Evolutionary conservation across 257 asterid genomes (phyloP), one percentile per base, ranked within the genome.

Genomic region (Solanum ossicruentum): DNA sequence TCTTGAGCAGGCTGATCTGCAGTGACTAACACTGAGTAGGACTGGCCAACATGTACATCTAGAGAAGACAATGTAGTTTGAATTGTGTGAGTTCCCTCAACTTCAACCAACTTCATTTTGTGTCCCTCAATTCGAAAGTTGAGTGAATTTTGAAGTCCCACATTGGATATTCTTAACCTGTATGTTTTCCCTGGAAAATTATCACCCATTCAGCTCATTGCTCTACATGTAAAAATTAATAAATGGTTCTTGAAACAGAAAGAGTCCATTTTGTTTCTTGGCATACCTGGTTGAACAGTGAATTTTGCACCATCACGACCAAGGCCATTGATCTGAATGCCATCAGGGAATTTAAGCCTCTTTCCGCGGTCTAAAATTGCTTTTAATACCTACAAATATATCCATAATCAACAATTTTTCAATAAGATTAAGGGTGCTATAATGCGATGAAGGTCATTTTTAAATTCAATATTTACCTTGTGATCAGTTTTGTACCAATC

Each of bases 41-140:
- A 92, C 80, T 94, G 98, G 52, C 97, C 97, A 6, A 90, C 96
- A 63, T 94, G 98, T 55, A 94, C 88, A 47, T 94, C 96, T 55
- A 93, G 91, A 79, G 93, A 89, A 77, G 91, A 65, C 32, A 89
- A 17, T 23, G 75, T 80, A 84, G 85, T 91, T 83, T 94, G 94
- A 28, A 93, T 26, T 0, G 95, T 91, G 91, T 94, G 98, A 0
- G 98, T 89, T 28, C 97, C 98, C 60, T 93, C 98, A 2, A 92
- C 96, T 82, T 94, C 98, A 15, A 94, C 92, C 26, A 94, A 86
- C 89, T 86, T 89, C 97, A 94, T 90, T 12, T 12, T 41, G 85
- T 94, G 98, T 8, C 93, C 96, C 80, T 93, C 91, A 66, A 94
- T 91, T 8, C 95, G 81, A 55, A 94, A 90, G 84, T 92, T 94